Evolutionary conservation across 257 asterid species (phyloP).

Genomic region (Perilla frutescens): DNA sequence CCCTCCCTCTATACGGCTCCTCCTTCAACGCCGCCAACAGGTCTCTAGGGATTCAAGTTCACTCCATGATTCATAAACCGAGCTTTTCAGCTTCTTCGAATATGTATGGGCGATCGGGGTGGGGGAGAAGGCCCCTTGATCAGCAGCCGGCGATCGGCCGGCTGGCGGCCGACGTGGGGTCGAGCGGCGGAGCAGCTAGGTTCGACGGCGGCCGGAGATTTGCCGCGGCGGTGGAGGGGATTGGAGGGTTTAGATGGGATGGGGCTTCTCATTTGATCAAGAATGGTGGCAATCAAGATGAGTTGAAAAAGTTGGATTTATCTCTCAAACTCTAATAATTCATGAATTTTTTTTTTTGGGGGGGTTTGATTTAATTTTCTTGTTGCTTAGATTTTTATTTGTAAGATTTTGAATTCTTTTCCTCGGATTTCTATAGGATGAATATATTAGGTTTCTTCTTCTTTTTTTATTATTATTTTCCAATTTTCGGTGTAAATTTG

Average conservation of each 20-base stretch:
- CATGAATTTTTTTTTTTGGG: background rate
- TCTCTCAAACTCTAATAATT: constrained; percentile 69
- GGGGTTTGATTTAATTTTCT: background rate
- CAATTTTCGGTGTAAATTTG: constrained; percentile 8
- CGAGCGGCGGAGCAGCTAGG: constrained; percentile 60
- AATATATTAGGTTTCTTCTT: background rate
- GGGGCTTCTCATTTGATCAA: constrained; percentile 36
- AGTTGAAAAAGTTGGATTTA: constrained; percentile 72
- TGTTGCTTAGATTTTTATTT: background rate
- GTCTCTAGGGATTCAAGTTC: constrained; percentile 70
- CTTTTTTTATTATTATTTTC: background rate
- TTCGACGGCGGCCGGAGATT: constrained; percentile 54
- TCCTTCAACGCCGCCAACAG: constrained; percentile 35
- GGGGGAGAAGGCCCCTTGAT: constrained; percentile 60
- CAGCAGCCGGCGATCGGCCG: constrained; percentile 65
- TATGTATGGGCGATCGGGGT: constrained; percentile 44
- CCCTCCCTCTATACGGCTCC: constrained; percentile 69
- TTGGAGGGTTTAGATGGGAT: constrained; percentile 58
- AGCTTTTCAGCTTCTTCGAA: background rate
- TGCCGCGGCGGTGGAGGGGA: constrained; percentile 46
- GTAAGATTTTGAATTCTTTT: constrained; percentile 16
- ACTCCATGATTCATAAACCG: constrained; percentile 78
- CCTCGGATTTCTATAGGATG: constrained; percentile 7
- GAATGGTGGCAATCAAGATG: constrained; percentile 50
- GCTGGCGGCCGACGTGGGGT: constrained; percentile 2